Evolutionary conservation across 805 yeast genomes (phyloP).

Genomic region (Ogataea polymorpha): DNA sequence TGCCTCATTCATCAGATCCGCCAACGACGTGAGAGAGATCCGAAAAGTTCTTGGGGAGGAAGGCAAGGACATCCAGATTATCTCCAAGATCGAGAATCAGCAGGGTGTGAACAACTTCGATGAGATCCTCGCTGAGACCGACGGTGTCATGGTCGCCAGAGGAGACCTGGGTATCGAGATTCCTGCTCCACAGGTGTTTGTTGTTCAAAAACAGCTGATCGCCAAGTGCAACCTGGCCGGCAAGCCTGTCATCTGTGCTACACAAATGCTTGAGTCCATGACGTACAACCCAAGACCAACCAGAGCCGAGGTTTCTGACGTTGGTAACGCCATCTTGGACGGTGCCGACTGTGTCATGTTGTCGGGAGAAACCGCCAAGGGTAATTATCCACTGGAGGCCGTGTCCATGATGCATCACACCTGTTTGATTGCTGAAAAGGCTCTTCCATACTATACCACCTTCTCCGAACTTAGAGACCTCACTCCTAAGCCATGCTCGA

Average conservation of each 20-base stretch:
- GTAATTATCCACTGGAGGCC: slow-evolving; percentile 96
- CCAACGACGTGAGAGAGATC: slow-evolving; percentile 83
- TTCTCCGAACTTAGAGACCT: slow-evolving; percentile 86
- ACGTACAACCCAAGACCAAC: slow-evolving; percentile 99
- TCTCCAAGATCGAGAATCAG: slow-evolving; percentile 97
- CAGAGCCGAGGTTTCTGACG: slow-evolving; percentile 99
- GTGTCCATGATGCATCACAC: slow-evolving; percentile 99
- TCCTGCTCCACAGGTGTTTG: slow-evolving; percentile 98
- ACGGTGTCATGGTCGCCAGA: slow-evolving; percentile 99
- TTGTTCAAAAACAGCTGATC: slow-evolving; percentile 97
- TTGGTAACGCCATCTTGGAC: slow-evolving; percentile 97
- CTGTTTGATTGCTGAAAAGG: slow-evolving; percentile 92
- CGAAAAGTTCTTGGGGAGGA: slow-evolving; percentile 95
- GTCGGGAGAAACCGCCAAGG: slow-evolving; percentile 99
- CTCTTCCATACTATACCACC: slow-evolving; percentile 78
- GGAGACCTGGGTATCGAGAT: slow-evolving; percentile 99
- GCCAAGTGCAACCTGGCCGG: slow-evolving; percentile 99
- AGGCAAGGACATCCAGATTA: slow-evolving; percentile 94
- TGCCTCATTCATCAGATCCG: slow-evolving; percentile 97
- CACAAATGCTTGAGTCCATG: slow-evolving; percentile 99
- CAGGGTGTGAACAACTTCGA: slow-evolving; percentile 99
- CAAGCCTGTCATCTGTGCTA: slow-evolving; percentile 99
- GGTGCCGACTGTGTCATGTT: slow-evolving; percentile 99
- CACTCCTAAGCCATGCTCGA: slow-evolving; percentile 84
- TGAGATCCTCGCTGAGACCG: slow-evolving; percentile 89